Evolutionary conservation across 2,329 filamentous ascomycete species (phyloP).

Genomic region (Beauveria asiatica): DNA sequence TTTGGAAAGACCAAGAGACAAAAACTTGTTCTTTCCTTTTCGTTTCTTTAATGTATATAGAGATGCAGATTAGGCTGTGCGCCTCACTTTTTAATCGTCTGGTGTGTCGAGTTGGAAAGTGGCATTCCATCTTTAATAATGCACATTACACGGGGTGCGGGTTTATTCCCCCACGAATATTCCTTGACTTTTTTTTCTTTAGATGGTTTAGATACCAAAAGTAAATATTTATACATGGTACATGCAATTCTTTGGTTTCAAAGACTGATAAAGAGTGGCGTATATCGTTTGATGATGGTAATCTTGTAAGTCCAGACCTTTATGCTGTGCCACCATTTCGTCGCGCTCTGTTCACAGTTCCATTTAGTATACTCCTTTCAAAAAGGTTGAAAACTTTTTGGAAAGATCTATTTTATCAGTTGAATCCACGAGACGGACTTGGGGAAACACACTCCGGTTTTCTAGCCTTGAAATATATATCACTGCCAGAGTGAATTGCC

Average conservation of each 20-base stretch:
- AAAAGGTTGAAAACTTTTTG: no score
- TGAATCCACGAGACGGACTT: no score
- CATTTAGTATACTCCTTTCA: no score
- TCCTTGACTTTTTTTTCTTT: slow-evolving; percentile 12
- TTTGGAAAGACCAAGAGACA: background rate
- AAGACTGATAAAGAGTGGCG: no score
- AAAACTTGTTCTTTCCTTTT: background rate
- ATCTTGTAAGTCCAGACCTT: no score
- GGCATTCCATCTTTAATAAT: slow-evolving; percentile 8
- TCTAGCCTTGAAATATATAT: background rate
- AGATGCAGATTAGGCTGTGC: background rate
- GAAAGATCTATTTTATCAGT: no score
- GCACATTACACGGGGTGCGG: slow-evolving; percentile 4
- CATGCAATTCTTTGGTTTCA: background rate
- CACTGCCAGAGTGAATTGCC: background rate
- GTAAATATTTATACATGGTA: slow-evolving; percentile 7
- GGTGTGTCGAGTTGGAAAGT: slow-evolving; percentile 1
- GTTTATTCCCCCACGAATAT: slow-evolving; percentile 7
- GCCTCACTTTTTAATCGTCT: background rate
- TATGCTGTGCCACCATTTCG: no score
- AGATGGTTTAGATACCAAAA: slow-evolving; percentile 20
- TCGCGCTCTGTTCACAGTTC: no score
- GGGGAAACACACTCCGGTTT: no score
- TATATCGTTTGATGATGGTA: no score
- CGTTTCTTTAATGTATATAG: slow-evolving; percentile 4